These are phyloP conservation scores for Verticillium tricorpus DNA, from an alignment of 2,329 filamentous ascomycete genomes.

Conservation along the genomic window DNA sequence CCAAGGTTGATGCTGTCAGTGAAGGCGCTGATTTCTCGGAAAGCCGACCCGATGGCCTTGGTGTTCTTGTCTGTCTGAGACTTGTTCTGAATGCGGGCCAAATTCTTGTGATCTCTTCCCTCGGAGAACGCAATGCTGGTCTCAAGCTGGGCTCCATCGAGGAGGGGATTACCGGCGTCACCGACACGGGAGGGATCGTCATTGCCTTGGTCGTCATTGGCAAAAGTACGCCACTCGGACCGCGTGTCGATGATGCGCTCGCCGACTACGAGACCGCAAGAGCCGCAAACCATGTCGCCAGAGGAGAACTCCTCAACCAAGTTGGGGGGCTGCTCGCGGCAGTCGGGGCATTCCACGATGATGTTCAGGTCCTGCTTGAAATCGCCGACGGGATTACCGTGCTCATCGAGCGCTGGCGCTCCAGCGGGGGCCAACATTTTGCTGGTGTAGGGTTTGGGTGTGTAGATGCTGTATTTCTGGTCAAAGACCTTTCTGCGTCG, in stretches of 20 bases:
- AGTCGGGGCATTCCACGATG: slow-evolving; percentile 82
- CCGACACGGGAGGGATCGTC: slow-evolving; percentile 98
- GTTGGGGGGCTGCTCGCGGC: slow-evolving; percentile 86
- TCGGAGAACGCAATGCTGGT: slow-evolving; percentile 85
- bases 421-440: slow-evolving; percentile 42
- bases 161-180: slow-evolving; percentile 83
- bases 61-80: slow-evolving; percentile 76
- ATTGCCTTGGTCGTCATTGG: slow-evolving; percentile 93
- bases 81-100: slow-evolving; percentile 82
- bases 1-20: slow-evolving; percentile 83
- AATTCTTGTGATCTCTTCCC: slow-evolving; percentile 63
- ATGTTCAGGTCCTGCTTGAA: slow-evolving; percentile 86
- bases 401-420: slow-evolving; percentile 7
- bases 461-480: slow-evolving; percentile 38
- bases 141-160: slow-evolving; percentile 85
- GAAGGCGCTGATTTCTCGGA: slow-evolving; percentile 80
- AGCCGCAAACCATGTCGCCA: slow-evolving; percentile 87
- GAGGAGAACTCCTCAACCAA: slow-evolving; percentile 89
- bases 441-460: slow-evolving; percentile 32
- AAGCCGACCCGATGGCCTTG: slow-evolving; percentile 78
- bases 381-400: slow-evolving; percentile 14
- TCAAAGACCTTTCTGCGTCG: slow-evolving; percentile 34
- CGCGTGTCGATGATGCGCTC: slow-evolving; percentile 92
- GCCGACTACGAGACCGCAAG: slow-evolving; percentile 85
- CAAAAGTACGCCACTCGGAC: slow-evolving; percentile 98